phyloP scores from a whole-genome alignment of 805 yeast genomes.

The Pichia thaimueangensis region DNA sequence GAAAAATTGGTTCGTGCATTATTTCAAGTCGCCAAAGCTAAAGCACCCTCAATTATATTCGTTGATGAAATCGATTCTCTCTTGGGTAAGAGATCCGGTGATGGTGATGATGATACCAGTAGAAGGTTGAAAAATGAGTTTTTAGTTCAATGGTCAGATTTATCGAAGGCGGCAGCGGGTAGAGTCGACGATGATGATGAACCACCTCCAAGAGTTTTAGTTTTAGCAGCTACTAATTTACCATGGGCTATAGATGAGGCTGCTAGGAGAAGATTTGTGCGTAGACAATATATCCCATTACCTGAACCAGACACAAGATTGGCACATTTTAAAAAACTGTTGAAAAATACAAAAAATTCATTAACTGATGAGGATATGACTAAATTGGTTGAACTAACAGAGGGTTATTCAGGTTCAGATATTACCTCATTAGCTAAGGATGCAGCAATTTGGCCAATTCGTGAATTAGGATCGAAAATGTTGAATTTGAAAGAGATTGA shows the following conservation, averaged over 20 bases:
- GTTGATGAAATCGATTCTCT: conserved; percentile 95
- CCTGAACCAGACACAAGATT: conserved; percentile 82
- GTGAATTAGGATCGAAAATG: conserved; percentile 82
- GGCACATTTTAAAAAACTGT: conserved; percentile 60
- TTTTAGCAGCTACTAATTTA: conserved; percentile 88
- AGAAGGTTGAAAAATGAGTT: conserved; percentile 90
- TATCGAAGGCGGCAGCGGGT: conserved; percentile 83
- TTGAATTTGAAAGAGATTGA: conserved; percentile 62
- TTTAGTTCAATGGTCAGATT: conserved; percentile 88
- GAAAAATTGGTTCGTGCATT: conserved; percentile 89
- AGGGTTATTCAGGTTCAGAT: conserved; percentile 80
- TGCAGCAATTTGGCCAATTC: conserved; percentile 95
- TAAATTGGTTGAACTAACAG: conserved; percentile 55
- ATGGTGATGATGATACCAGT: conserved; percentile 75
- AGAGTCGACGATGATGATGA: conserved; percentile 39
- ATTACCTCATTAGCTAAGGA: conserved; percentile 91
- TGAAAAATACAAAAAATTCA: conserved; percentile 67
- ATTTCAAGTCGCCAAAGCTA: conserved; percentile 73
- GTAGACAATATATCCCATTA: conserved; percentile 87
- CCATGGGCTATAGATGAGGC: conserved; percentile 99
- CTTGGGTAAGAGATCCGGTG: conserved; percentile 66
- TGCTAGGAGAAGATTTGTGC: conserved; percentile 86
- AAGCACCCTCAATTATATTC: conserved; percentile 90
- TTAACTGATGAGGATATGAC: conserved; percentile 58
- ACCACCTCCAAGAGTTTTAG: conserved; percentile 65